phyloP scores from a whole-genome alignment of 2,329 filamentous ascomycete genomes.

The Elsinoe perseae region DNA sequence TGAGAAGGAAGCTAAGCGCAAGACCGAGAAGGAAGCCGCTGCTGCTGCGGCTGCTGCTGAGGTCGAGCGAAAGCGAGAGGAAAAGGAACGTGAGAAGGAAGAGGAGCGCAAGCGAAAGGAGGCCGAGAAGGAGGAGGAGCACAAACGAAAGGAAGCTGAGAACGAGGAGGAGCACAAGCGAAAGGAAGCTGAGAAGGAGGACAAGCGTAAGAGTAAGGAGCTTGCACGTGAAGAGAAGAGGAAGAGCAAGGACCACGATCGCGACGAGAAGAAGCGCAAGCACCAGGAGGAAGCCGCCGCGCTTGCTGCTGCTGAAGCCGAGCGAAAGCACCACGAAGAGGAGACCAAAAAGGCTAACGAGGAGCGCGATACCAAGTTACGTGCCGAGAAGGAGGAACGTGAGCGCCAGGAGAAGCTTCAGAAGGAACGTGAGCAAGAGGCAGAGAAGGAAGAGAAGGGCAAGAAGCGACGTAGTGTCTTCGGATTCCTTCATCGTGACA shows the following conservation, averaged over 20 bases:
- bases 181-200: constrained; percentile 26
- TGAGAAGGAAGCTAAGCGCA: constrained; percentile 16
- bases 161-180: constrained; percentile 23
- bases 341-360: constrained; percentile 23
- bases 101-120: constrained; percentile 30
- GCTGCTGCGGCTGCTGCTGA: constrained; percentile 30
- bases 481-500: constrained; percentile 14
- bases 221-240: constrained; percentile 50
- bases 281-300: constrained; percentile 39
- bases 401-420: constrained; percentile 8
- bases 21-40: constrained; percentile 15
- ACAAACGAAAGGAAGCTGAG: constrained; percentile 23
- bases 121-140: constrained; percentile 23
- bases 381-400: constrained; percentile 9
- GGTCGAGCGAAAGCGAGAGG: constrained; percentile 9
- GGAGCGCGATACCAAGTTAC: constrained; percentile 4
- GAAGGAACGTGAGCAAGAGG: constrained; percentile 10
- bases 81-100: constrained; percentile 27
- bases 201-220: constrained; percentile 24
- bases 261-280: constrained; percentile 46
- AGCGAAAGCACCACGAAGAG: constrained; percentile 41
- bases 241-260: constrained; percentile 37
- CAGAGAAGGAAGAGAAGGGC: constrained; percentile 16
- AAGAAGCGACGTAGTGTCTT: constrained; percentile 16
- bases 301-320: constrained; percentile 12